A percentile compares a stretch with the other conserved stretches of the same genome.
Evolutionary conservation across 208 protist genomes (phyloP).

Genomic region (Naegleria gruberi): DNA sequence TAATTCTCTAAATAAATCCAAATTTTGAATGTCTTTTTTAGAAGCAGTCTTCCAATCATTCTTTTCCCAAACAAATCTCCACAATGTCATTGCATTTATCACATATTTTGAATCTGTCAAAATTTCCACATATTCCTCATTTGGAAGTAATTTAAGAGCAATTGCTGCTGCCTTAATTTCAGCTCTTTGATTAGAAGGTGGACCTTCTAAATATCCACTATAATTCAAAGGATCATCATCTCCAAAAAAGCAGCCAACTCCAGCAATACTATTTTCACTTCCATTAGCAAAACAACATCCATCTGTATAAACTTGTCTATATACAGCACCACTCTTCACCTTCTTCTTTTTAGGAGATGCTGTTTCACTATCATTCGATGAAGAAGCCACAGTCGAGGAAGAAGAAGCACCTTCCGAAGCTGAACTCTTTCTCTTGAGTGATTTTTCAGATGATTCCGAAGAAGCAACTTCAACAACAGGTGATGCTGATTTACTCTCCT

Average conservation of each 20-base stretch:
- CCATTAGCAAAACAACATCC: slow-evolving; percentile 18
- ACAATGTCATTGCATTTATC: not conserved
- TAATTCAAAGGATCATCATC: not conserved
- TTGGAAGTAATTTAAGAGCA: not conserved
- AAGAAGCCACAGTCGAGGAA: too few species aligned
- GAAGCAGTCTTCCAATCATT: not conserved
- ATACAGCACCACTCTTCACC: not conserved
- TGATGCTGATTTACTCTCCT: too few species aligned
- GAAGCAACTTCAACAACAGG: too few species aligned
- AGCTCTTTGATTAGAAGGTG: not conserved
- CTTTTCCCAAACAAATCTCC: not conserved
- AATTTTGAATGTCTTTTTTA: not conserved
- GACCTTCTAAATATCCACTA: not conserved
- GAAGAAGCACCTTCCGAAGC: too few species aligned
- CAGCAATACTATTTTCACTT: not conserved
- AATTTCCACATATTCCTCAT: not conserved
- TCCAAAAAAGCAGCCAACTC: not conserved
- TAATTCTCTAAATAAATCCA: not conserved
- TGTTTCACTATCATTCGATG: too few species aligned
- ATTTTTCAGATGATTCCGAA: too few species aligned
- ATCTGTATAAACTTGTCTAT: slow-evolving; percentile 12
- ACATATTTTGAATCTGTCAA: slow-evolving; percentile 2
- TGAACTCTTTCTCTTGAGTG: too few species aligned
- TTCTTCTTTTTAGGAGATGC: not conserved
- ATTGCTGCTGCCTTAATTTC: not conserved